Base-by-base conservation (phyloP, 306 rosid species). In the Geum urbanum region DNA sequence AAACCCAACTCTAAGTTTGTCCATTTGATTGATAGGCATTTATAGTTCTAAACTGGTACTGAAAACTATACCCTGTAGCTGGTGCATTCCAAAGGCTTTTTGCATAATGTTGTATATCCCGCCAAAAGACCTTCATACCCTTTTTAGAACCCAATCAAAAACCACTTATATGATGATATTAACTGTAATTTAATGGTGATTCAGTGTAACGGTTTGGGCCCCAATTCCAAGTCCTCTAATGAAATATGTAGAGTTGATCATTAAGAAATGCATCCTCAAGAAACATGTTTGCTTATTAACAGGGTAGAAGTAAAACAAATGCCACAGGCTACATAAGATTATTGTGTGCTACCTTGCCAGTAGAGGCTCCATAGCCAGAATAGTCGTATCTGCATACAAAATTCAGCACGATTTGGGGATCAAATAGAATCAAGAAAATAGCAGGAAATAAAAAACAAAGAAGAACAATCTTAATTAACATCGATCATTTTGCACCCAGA, bases 341-440 rank as follows among this genome's bases (percentile, higher is more conserved):
- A 72, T 35, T 76, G 70, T 72, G 49, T 71, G 83, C 75, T 86
- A 95, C 99, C 92, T 86, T 84, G 78, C 99, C 99, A 22, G 95
- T 86, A 62, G 99, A 95, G 83, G 96, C 97, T 76, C 99, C 99
- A 75, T 95, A 95, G 57, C 99, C 99, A 80, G 97, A 95, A 75
- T 89, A 95, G 79, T 95, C 99, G 74, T 89, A 95, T 78, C 99
- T 95, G 97, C 86, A 86, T 64, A 78, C 19, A 71, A 77, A 69
- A 74, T 65, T 57, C 74, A 71, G 70, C 51, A 39, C 58, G 49
- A 46, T 3, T 68, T 80, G 49, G 78, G 71, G 49, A 57, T 49
- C 66, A 64, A 76, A 37, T 47, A 56, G 61, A 63, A 59, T 48
- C 9, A 68, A 56, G 46, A 9, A 64, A 52, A 67, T 59, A 52